phyloP scores from a whole-genome alignment of 2,329 filamentous ascomycete species.

The Aspergillus viridinutans region DNA sequence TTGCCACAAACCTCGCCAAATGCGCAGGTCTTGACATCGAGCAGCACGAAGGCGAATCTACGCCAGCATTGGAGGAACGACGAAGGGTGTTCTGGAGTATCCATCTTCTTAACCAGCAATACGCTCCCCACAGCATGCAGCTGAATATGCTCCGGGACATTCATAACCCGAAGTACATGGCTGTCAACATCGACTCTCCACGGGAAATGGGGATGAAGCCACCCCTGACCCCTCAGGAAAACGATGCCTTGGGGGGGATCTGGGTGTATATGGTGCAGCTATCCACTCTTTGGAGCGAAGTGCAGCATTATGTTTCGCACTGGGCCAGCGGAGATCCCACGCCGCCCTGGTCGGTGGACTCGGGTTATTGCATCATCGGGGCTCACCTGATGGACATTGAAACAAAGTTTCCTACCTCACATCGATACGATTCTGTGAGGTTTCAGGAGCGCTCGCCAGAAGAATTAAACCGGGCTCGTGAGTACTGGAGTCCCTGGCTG shows the following conservation, averaged over 20 bases:
- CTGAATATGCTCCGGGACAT: background rate
- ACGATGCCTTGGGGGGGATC: background rate
- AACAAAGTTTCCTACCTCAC: background rate
- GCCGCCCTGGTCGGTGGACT: background rate
- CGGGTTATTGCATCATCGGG: background rate
- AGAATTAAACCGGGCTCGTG: slow-evolving; percentile 12
- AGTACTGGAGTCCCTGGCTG: slow-evolving; percentile 31
- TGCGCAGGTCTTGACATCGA: background rate
- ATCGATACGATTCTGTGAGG: background rate
- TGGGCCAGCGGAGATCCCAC: background rate
- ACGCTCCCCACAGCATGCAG: background rate
- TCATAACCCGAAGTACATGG: background rate
- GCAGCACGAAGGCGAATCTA: background rate
- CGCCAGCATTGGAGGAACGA: background rate
- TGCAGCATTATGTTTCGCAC: background rate
- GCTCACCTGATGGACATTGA: background rate
- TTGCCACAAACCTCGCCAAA: background rate
- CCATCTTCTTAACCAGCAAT: background rate
- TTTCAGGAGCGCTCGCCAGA: background rate
- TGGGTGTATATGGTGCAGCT: background rate
- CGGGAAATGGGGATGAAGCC: background rate
- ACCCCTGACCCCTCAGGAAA: background rate
- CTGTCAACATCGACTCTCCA: background rate
- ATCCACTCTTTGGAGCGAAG: background rate
- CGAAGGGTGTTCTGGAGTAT: background rate